Evolutionary conservation across 306 rosid genomes (phyloP), one percentile per base, ranked within the genome.

Genomic region (Carpinus fangiana): DNA sequence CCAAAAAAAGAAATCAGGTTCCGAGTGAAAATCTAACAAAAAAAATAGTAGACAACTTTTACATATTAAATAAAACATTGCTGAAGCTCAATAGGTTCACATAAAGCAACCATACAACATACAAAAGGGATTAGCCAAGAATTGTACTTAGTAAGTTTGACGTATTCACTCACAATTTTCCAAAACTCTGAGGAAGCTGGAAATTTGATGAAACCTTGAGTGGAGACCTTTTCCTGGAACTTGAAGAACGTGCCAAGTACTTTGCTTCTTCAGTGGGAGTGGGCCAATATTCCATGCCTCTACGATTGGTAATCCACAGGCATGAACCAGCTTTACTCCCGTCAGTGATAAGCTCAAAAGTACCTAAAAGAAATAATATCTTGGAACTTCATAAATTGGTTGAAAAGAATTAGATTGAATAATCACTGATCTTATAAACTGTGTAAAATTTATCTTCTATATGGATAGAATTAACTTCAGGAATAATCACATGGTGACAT

Each of bases 241-340:
- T 81, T 45, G 87, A 76, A 66, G 82, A 71, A 23, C 51, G 75
- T 78, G 73, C 0, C 80, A 65, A 0, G 83, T 92, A 95, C 79
- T 92, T 95, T 41, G 84, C 83, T 88, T 86, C 86, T 86, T 92
- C 98, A 31, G 75, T 45, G 34, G 97, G 88, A 70, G 90, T 84
- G 20, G 98, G 98, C 98, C 98, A 95, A 86, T 95, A 95, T 86
- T 95, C 93, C 73, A 89, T 75, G 80, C 98, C 98, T 73, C 91
- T 90, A 41, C 98, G 98, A 76, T 87, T 91, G 60, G 98, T 88
- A 81, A 92, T 91, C 98, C 98, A 92, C 28, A 92, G 87, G 87
- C 98, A 95, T 34, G 90, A 82, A 76, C 98, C 98, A 73, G 98
- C 98, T 90, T 90, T 92, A 76, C 86, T 90, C 80, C 90, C 98